Conservation (phyloP, 768 basidiomycete genomes). For the Boletus tylopilopsis region DNA sequence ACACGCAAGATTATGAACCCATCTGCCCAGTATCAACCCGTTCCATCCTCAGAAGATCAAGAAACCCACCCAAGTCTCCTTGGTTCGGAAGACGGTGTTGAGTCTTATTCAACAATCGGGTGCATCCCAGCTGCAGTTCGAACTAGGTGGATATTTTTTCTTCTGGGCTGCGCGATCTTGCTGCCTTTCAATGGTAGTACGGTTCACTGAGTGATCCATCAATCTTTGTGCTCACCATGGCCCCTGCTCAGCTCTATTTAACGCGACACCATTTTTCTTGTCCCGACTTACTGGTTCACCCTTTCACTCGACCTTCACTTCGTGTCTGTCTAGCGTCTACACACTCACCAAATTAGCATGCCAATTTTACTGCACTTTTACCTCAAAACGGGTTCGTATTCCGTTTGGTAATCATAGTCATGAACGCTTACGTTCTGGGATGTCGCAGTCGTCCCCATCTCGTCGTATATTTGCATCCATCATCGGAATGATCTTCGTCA, state of each 20-base stretch:
- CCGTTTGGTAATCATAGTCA: background rate
- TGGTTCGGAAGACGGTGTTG: background rate
- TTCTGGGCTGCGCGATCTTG: background rate
- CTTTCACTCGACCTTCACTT: background rate
- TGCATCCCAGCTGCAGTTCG: background rate
- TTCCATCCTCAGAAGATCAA: background rate
- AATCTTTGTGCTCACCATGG: background rate
- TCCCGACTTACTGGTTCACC: background rate
- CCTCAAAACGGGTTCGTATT: conserved; percentile 2
- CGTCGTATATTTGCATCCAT: background rate
- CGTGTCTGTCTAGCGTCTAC: background rate
- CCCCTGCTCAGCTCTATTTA: background rate
- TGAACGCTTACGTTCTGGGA: background rate
- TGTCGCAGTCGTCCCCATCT: background rate
- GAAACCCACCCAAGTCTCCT: background rate
- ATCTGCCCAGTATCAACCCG: background rate
- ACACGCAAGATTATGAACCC: background rate
- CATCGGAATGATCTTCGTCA: background rate
- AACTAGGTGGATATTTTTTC: background rate
- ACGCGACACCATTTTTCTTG: conserved; percentile 1
- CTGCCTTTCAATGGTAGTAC: background rate
- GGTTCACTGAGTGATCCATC: background rate
- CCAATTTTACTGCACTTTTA: conserved; percentile 1
- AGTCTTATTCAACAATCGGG: background rate
- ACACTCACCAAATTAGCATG: background rate